phyloP scores from a whole-genome alignment of 2,329 filamentous ascomycete species.

The Talaromyces sp. region DNA sequence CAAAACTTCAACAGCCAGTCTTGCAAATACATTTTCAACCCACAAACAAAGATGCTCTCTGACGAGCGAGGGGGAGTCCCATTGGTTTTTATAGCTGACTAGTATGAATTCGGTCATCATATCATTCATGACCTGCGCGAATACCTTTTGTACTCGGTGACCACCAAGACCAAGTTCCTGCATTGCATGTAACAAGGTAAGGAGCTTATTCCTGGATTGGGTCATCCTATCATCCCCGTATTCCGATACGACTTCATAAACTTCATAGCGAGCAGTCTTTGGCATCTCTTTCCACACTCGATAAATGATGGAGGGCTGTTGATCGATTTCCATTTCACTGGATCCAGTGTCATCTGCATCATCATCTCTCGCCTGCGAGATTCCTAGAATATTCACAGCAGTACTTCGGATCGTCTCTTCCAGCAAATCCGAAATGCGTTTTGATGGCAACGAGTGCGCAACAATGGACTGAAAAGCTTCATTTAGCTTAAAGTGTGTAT shows the following conservation, averaged over 20 bases:
- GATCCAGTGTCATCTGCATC: constrained; percentile 6
- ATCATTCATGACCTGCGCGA: constrained; percentile 57
- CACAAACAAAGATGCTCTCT: constrained; percentile 53
- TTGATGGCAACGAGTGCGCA: constrained; percentile 46
- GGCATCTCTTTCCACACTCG: constrained; percentile 36
- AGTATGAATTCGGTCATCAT: constrained; percentile 56
- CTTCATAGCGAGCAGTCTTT: constrained; percentile 25
- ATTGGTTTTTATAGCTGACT: constrained; percentile 56
- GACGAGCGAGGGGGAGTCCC: constrained; percentile 50
- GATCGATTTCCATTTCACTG: constrained; percentile 40
- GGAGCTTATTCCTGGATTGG: constrained; percentile 33
- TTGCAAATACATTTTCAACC: constrained; percentile 54
- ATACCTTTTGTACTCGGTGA: constrained; percentile 53
- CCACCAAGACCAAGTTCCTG: constrained; percentile 56
- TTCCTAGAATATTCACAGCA: constrained; percentile 42
- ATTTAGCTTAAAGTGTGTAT: constrained; percentile 36
- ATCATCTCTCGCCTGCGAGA: constrained; percentile 31
- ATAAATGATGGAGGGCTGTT: constrained; percentile 36
- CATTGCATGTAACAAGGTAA: constrained; percentile 45
- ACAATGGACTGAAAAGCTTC: constrained; percentile 48
- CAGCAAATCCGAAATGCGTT: constrained; percentile 43
- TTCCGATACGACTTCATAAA: constrained; percentile 35
- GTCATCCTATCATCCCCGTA: constrained; percentile 29
- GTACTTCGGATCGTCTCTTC: constrained; percentile 45
- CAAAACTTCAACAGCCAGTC: constrained; percentile 51